phyloP scores from a whole-genome alignment of 2,329 filamentous ascomycete genomes.

The Aschersonia sp. region DNA sequence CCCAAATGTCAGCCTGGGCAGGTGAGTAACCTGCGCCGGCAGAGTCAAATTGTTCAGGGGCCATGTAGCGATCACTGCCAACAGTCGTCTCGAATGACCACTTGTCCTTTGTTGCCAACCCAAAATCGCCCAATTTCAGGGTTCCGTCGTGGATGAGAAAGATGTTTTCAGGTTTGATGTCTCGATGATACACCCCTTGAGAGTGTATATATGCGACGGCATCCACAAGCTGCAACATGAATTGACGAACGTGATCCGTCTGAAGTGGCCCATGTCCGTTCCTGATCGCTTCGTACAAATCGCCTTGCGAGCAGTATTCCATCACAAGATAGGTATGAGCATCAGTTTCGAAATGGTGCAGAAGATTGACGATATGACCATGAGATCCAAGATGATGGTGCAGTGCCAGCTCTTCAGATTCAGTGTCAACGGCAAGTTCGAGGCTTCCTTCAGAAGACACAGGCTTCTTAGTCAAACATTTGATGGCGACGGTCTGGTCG shows the following conservation, averaged over 20 bases:
- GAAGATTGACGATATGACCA: slow-evolving; percentile 83
- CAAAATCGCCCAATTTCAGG: slow-evolving; percentile 96
- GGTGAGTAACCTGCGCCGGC: slow-evolving; percentile 79
- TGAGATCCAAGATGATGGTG: slow-evolving; percentile 69
- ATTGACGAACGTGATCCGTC: slow-evolving; percentile 91
- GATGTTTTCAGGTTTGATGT: slow-evolving; percentile 99
- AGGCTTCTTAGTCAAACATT: slow-evolving; percentile 78
- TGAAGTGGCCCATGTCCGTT: slow-evolving; percentile 75
- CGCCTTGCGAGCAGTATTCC: slow-evolving; percentile 89
- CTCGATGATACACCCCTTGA: slow-evolving; percentile 85
- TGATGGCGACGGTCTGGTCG: slow-evolving; percentile 76
- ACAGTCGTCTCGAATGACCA: slow-evolving; percentile 91
- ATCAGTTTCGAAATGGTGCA: slow-evolving; percentile 84
- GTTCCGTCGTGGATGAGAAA: slow-evolving; percentile 75
- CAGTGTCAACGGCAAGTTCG: slow-evolving; percentile 64
- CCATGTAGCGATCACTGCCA: slow-evolving; percentile 98
- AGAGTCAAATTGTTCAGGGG: slow-evolving; percentile 93
- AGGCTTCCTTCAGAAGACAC: slow-evolving; percentile 44
- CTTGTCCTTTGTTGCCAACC: slow-evolving; percentile 73
- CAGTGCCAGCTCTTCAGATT: slow-evolving; percentile 65
- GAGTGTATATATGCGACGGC: slow-evolving; percentile 83
- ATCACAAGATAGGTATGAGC: slow-evolving; percentile 83
- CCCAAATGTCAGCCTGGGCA: slow-evolving; percentile 89
- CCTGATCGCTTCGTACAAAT: slow-evolving; percentile 94
- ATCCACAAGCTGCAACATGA: slow-evolving; percentile 89